Percentiles rank a stretch among this genome's conserved stretches.
Conservation (phyloP, 352 stramenopile species). For the Globisporangium orthogonon region DNA sequence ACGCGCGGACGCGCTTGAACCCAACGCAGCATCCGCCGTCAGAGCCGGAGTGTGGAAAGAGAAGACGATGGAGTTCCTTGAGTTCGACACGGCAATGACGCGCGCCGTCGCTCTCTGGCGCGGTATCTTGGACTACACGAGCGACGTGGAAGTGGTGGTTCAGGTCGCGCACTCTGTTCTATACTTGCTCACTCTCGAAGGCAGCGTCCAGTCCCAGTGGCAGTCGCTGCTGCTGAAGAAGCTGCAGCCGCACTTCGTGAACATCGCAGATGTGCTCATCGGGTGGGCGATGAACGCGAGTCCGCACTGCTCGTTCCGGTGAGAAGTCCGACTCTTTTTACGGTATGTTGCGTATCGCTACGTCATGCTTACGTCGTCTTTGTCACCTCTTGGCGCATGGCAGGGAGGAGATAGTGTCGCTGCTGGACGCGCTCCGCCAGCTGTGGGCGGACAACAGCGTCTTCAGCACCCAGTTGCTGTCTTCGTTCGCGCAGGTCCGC, state of each 20-base stretch:
- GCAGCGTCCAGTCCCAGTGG: slow-evolving; percentile 15
- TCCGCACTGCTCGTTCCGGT: slow-evolving; percentile 31
- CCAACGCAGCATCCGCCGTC: no score
- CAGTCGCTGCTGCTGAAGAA: slow-evolving; percentile 26
- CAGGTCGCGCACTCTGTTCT: slow-evolving; percentile 27
- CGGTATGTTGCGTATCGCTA: background rate
- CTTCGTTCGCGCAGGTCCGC: slow-evolving; percentile 51
- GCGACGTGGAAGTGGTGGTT: slow-evolving; percentile 29
- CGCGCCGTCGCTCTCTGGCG: slow-evolving; percentile 41
- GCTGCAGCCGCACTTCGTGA: slow-evolving; percentile 62
- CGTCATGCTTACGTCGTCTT: background rate
- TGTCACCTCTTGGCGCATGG: background rate
- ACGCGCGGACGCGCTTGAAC: background rate
- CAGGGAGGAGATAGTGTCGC: slow-evolving; percentile 41
- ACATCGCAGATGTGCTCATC: slow-evolving; percentile 62
- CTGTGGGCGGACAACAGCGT: slow-evolving; percentile 69
- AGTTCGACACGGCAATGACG: slow-evolving; percentile 34
- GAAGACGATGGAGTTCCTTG: slow-evolving; percentile 28
- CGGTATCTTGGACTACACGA: slow-evolving; percentile 42
- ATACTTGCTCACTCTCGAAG: slow-evolving; percentile 20
- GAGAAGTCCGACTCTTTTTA: background rate
- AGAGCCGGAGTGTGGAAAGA: slow-evolving; percentile 22
- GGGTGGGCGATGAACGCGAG: slow-evolving; percentile 55
- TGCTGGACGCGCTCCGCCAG: slow-evolving; percentile 38
- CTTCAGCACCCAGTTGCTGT: slow-evolving; percentile 56